Percentiles rank a stretch among this genome's conserved stretches.
phyloP scores from a whole-genome alignment of 2,329 filamentous ascomycete species.

The Fusarium acutatum region DNA sequence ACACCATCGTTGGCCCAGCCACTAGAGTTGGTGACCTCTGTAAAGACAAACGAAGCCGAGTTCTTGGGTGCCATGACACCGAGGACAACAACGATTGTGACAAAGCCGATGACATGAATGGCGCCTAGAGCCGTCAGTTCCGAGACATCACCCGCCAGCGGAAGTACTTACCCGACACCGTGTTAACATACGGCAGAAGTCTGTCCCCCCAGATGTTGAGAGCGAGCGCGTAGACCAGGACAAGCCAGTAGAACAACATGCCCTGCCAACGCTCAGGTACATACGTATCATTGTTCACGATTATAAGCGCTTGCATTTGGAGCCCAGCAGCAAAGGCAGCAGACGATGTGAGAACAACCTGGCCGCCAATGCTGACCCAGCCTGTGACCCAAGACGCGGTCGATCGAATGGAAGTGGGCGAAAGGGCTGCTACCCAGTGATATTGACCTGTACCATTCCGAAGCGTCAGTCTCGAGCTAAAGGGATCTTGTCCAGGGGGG shows the following conservation, averaged over 20 bases:
- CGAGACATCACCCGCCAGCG: fast-evolving
- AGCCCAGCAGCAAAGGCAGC: conserved; percentile 57
- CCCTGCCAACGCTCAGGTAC: conserved; percentile 54
- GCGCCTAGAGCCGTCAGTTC: conserved; percentile 26
- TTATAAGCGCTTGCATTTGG: conserved; percentile 54
- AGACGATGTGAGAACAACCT: conserved; percentile 56
- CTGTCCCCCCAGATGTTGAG: conserved; percentile 54
- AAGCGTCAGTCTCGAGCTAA: not conserved
- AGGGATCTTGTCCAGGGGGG: no score
- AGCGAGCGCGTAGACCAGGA: conserved; percentile 48
- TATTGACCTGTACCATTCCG: conserved; percentile 16
- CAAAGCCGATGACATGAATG: conserved; percentile 42
- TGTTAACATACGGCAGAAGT: conserved; percentile 49
- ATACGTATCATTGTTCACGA: conserved; percentile 53
- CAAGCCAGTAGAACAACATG: conserved; percentile 57
- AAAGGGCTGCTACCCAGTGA: conserved; percentile 34
- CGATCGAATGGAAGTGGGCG: conserved; percentile 9
- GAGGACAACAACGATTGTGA: conserved; percentile 41
- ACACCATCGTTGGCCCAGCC: conserved; percentile 45
- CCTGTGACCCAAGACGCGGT: conserved; percentile 17
- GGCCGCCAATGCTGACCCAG: conserved; percentile 54
- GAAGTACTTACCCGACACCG: conserved; percentile 19
- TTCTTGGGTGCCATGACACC: conserved; percentile 46
- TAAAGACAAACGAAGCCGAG: conserved; percentile 43
- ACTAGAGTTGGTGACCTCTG: conserved; percentile 44